Base-by-base conservation (phyloP, 495 filamentous ascomycete species). In the Xylaria scruposa region DNA sequence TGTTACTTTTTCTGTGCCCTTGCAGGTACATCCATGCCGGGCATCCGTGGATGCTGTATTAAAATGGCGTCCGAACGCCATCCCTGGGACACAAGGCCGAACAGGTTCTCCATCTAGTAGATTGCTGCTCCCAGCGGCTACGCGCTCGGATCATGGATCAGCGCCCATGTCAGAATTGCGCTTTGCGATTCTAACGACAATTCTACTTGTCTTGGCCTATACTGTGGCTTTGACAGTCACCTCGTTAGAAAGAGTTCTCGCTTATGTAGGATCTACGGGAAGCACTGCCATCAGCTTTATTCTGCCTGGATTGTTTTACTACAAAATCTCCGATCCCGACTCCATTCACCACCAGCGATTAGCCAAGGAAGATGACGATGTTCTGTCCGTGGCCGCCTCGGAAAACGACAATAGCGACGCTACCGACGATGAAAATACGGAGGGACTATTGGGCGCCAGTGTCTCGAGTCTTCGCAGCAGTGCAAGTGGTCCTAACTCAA, bases 211-310 rank as follows among this genome's bases (percentile, higher is more conserved):
- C 8, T 79, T 94, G 40, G 94, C 90, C 75, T 99, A 97, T 78
- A 82, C 93, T 62, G 91, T 92, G 9, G 95, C 96, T 10, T 93
- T 99, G 85, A 93, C 92, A 0, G 96, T 99, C 12, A 93, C 90
- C 4, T 96, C 92, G 2, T 86, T 99, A 3, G 94, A 97, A 75
- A 90, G 92, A 49, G 94, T 98, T 0, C 86, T 99, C 10, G 95
- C 96, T 0, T 99, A 98, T 74, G 96, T 99, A 26, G 96, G 97
- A 9, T 94, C 91, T 76, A 99, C 96, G 0, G 96, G 96, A 31
- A 94, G 91, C 69, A 99, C 96, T 0, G 91, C 91, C 74, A 98
- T 99, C 75, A 96, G 93, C 73, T 99, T 99, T 80, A 98, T 99
- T 73, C 85, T 99, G 0, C 97, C 96, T 0, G 96, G 96, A 0